Evolutionary conservation across 306 rosid species (phyloP), one percentile per base, ranked within the genome.

Genomic region (Fagus sylvatica): DNA sequence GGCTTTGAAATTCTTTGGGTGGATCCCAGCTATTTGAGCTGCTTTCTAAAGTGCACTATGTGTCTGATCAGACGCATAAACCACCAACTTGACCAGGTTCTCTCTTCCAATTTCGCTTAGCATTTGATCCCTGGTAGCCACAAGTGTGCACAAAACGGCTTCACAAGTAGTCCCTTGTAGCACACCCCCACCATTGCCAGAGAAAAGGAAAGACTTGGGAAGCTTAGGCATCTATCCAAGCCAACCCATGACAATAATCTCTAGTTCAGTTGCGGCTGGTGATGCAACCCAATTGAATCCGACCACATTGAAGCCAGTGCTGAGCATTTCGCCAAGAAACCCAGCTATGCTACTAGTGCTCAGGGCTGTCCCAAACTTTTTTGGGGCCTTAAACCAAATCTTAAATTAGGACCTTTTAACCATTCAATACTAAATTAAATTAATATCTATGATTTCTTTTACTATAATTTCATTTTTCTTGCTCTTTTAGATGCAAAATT

Each of bases 51-150:
- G 11, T 3, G 76, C 66, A 7, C 74, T 36, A 46, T 85, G 89
- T 15, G 91, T 80, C 65, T 87, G 91, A 15, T 87, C 91, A 0
- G 91, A 87, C 1, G 80, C 73, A 74, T 87, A 87, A 17, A 87
- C 84, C 2, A 83, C 78, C 0, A 87, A 75, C 61, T 76, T 80
- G 1, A 17, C 15, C 0, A 82, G 19, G 1, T 80, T 79, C 0
- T 80, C 59, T 4, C 33, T 54, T n/a, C 89, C 89, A 13, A 72
- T 49, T 39, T 2, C 13, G 22, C 10, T 41, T 0, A 85, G 65
- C 42, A 55, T 54, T 76, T 65, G 62, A 40, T 87, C 87, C 3
- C 89, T 69, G 0, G 91, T 87, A 59, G 89, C 84, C 3, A 53
- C 79, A 32, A 85, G 48, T 3, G 89, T 82, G 49, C 83, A 82